Percentiles rank a stretch among this genome's conserved stretches.
Evolutionary conservation across 257 asterid genomes (phyloP).

Genomic region (Catharanthus roseus): DNA sequence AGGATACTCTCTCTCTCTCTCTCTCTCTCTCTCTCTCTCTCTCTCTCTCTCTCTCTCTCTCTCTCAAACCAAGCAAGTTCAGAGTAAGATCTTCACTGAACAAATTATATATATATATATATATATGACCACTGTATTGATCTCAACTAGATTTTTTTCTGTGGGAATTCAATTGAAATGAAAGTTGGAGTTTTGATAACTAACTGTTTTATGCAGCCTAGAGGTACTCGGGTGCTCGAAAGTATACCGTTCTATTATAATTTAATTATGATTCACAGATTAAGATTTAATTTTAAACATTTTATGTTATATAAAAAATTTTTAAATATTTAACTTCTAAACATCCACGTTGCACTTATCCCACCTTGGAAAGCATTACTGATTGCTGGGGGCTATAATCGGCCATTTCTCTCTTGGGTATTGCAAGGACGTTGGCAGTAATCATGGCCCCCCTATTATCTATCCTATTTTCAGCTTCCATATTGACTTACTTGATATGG

Average conservation of each 20-base stretch:
- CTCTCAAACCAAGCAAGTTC: slow-evolving; percentile 21
- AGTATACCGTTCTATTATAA: too few relatives aligned
- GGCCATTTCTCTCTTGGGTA: slow-evolving; percentile 9
- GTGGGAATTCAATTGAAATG: not conserved
- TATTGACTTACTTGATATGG: slow-evolving; percentile 17
- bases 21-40: too few relatives aligned
- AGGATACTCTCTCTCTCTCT: slow-evolving; percentile 24
- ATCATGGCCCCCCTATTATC: slow-evolving; percentile 19
- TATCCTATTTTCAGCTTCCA: slow-evolving; percentile 14
- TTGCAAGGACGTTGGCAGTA: slow-evolving; percentile 20
- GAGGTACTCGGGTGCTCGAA: too few relatives aligned
- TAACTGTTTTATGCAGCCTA: too few relatives aligned
- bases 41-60: too few relatives aligned
- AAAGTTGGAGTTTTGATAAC: too few relatives aligned
- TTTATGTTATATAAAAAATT: too few relatives aligned
- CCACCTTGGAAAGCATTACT: too few relatives aligned
- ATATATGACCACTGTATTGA: not conserved
- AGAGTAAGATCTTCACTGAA: slow-evolving; percentile 21
- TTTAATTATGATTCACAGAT: too few relatives aligned
- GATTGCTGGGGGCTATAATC: not conserved
- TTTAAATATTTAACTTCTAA: too few relatives aligned
- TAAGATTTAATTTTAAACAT: too few relatives aligned
- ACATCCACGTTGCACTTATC: too few relatives aligned
- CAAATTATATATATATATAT: not conserved
- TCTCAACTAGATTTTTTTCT: not conserved